These are phyloP conservation scores for Aspergillus fischeri DNA, from an alignment of 2,329 filamentous ascomycete genomes.

Conservation along the genomic window DNA sequence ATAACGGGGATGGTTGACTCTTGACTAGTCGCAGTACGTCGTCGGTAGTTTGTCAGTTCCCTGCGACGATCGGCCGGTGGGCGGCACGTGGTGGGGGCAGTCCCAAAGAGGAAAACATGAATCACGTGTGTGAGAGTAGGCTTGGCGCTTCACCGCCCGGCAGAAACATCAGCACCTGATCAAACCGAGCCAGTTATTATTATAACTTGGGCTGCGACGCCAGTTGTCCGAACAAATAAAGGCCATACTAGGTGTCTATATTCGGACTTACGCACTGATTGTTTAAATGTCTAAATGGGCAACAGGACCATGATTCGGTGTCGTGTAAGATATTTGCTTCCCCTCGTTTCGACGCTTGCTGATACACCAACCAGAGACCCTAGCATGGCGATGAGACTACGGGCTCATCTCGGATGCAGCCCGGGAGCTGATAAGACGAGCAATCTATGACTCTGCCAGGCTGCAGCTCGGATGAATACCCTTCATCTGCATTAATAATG, in stretches of 20 bases:
- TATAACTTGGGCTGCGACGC: background rate
- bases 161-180: background rate
- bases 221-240: background rate
- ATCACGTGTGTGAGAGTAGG: background rate
- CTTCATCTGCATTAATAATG: background rate
- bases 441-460: background rate
- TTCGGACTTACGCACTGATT: background rate
- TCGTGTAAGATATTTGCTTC: background rate
- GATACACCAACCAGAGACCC: background rate
- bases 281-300: background rate
- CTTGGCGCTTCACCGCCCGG: background rate
- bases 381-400: background rate
- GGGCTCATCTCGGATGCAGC: background rate
- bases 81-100: background rate
- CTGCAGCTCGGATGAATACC: background rate
- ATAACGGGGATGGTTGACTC: background rate
- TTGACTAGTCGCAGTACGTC: background rate
- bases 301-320: background rate
- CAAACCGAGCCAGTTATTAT: background rate
- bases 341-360: background rate
- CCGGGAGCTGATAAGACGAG: background rate
- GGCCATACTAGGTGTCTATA: background rate
- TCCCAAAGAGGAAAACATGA: background rate
- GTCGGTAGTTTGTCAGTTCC: background rate
- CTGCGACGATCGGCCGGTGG: background rate